phyloP scores from a whole-genome alignment of 257 asterid species.

The Anisodus tanguticus region DNA sequence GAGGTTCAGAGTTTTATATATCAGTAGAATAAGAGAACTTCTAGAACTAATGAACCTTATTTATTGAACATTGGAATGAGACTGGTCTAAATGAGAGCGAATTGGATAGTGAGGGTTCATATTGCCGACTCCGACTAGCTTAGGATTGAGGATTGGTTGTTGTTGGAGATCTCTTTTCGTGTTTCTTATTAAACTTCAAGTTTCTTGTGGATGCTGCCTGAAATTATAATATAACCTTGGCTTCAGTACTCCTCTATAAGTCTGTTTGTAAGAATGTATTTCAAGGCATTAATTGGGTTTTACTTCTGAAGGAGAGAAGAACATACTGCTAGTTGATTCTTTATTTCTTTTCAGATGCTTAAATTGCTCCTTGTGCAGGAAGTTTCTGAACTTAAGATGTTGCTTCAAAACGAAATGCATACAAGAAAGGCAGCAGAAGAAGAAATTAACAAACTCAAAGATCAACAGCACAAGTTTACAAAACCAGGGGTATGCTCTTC shows the following conservation, averaged over 20 bases:
- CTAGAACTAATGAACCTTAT: constrained; percentile 11
- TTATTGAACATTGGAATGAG: not conserved
- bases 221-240: constrained; percentile 3
- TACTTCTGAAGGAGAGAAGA: not conserved
- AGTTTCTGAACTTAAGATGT: constrained; percentile 61
- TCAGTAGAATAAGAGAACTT: not conserved
- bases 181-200: not conserved
- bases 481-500: constrained; percentile 59
- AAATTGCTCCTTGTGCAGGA: constrained; percentile 56
- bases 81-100: not conserved
- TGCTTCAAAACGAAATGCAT: constrained; percentile 76
- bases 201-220: not conserved
- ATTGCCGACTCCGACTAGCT: not conserved
- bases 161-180: constrained; percentile 3
- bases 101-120: constrained; percentile 12
- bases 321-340: not conserved
- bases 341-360: constrained; percentile 34
- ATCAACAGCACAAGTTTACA: constrained; percentile 54
- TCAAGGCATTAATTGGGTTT: constrained; percentile 11
- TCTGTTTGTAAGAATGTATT: not conserved
- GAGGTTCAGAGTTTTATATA: not conserved
- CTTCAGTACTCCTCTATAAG: not conserved
- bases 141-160: not conserved
- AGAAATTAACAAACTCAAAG: constrained; percentile 64
- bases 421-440: constrained; percentile 86